Evolutionary conservation across 139 green algal genomes (phyloP), one percentile per base, ranked within the genome.

Genomic region (Coelastrella sp.): DNA sequence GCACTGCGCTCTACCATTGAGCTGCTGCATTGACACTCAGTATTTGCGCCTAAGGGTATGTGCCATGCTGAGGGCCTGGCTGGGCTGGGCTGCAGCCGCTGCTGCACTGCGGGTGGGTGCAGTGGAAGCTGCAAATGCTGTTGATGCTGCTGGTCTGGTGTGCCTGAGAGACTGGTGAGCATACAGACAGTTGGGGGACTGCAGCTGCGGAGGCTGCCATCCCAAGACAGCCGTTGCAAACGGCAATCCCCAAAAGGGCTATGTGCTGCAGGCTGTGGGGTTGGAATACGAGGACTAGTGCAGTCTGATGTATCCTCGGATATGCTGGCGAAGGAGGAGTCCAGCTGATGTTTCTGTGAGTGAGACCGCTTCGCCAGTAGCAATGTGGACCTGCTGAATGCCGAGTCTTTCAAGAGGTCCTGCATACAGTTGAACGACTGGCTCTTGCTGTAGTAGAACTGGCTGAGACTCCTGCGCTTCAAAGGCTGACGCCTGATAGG

Each of bases 381-480:
- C 14, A 90, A 20, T n/a, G 68, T 61, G 19, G 74, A 84, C 11
- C 24, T 20, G 86, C 86, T 68, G 59, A 58, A 83, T 1, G 60
- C 68, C 35, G 83, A 35, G 25, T 83, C 66, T 17, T 17, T 66
- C 8, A 76, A 11, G 7, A 91, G 49, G 19, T 86, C 87, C 19
- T 65, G 20, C 8, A 91, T 87, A 66, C 87, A 91, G 49, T 63
- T 85, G 65, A 91, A 91, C 20, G 49, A 78, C 65, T 87, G 87
- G 4, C 61, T 82, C 78, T 91, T 91, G 78, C 24, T 60, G 25
- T 22, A 70, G 78, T 91, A 91, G 75, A 86, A 82, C 19, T 60
- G 27, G 8, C 63, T 82, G 74, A 91, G 87, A 60, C 68, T 78
- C 25, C 61, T 63, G 14, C 65, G 61, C 65, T 91, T 91, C 20